Evolutionary conservation across 805 yeast genomes (phyloP), one percentile per base, ranked within the genome.

Genomic region (Ogataea ganodermae): DNA sequence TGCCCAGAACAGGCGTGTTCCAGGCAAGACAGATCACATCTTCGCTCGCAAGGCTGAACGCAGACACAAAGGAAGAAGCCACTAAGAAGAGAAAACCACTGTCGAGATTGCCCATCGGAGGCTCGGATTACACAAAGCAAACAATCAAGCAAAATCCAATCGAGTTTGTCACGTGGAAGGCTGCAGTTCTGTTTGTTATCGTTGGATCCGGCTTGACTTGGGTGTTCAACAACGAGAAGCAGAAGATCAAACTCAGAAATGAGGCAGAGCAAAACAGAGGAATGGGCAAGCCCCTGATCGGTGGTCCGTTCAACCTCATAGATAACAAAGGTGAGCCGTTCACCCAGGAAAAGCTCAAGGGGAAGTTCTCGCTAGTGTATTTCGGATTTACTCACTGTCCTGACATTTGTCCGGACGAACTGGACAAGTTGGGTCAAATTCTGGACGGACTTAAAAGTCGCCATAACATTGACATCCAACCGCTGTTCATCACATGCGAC

Each of bases 351-450:
- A 76, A 92, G 57, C 71, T 94, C 61, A 68, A 78, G 52, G 94
- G 91, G 27, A 84, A 80, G 64, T 94, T 90, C 68, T 81, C 92
- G 9, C 72, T 94, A 38, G 67, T 92, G n/a, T 94, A 94, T 66
- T 94, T 94, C 69, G 99, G 99, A 0, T 94, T 94, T 72, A 87
- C 97, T 3, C 91, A 91, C 69, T 94, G 99, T 70, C 99, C 99
- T 6, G 99, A 94, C 69, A 91, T 94, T 45, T 94, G 99, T 68
- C 99, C 99, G 9, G 99, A 94, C 67, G 99, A 94, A 66, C 78
- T 94, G 50, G 99, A 94, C 66, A 89, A 92, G 63, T 76, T 94
- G 63, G 92, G 96, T 4, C 75, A 81, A 24, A 83, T 86, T 71
- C 72, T 79, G 60, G 80, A 78, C 54, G 76, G 74, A 30, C 74